phyloP scores from a whole-genome alignment of 768 basidiomycete genomes.

The Hysterangium stoloniferum region DNA sequence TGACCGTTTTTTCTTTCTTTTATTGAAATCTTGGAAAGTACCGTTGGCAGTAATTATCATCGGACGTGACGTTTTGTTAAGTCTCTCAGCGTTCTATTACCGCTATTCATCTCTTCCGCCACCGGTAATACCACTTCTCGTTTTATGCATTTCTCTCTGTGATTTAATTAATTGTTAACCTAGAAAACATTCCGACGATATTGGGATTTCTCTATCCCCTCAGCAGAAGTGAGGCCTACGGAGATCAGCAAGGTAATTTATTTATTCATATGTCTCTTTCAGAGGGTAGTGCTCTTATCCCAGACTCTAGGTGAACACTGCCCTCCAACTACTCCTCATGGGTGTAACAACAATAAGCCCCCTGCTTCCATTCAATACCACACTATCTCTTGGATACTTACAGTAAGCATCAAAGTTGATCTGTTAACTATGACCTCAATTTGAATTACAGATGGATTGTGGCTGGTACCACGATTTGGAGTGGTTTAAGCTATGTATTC shows the following conservation, averaged over 20 bases:
- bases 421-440: neutral
- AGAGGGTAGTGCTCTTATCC: neutral
- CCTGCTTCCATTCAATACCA: conserved; percentile 54
- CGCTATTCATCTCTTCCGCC: conserved; percentile 83
- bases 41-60: conserved; percentile 81
- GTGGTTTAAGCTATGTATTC: conserved; percentile 77
- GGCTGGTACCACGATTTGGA: conserved; percentile 86
- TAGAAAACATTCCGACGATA: conserved; percentile 92
- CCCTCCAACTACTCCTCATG: conserved; percentile 87
- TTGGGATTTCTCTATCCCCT: conserved; percentile 94
- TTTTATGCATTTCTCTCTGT: neutral
- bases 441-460: conserved; percentile 78
- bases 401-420: conserved; percentile 49
- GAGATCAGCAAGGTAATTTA: conserved; percentile 81
- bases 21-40: conserved; percentile 36
- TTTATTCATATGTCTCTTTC: conserved; percentile 6
- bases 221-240: conserved; percentile 91
- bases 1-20: neutral
- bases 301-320: conserved; percentile 70
- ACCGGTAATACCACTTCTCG: conserved; percentile 64
- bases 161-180: conserved; percentile 12
- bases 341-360: conserved; percentile 82
- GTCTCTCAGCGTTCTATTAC: conserved; percentile 86
- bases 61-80: conserved; percentile 81
- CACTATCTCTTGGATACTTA: conserved; percentile 48